Base-by-base conservation (phyloP, 1,139 yeast species). In the Geotrichum carabidarum region DNA sequence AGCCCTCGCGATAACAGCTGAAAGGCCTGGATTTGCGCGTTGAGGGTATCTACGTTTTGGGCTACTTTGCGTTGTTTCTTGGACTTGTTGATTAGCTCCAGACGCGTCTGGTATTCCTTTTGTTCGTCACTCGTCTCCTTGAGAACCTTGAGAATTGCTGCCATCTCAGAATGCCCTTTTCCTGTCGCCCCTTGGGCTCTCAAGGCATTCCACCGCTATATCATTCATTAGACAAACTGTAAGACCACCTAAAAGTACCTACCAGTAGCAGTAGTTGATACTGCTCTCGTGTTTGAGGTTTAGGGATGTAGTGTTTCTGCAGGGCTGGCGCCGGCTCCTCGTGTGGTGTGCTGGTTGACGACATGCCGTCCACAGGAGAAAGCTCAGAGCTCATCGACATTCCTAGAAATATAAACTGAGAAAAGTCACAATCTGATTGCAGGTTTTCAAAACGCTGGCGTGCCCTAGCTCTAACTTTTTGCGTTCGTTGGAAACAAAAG, bases 1-100 rank as follows among this genome's bases (percentile, higher is more conserved):
- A 88, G 65, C 67, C 90, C 95, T 60, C 81, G 84, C 1, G 95
- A 79, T 52, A 93, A 73, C 36, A 90, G 68, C 67, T 90, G 90
- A 61, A 88, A 80, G 0, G 94, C 88, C 32, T 82, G 74, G 31
- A 93, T 71, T 69, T 91, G 98, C 52, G 81, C 78, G 55, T 79
- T 76, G 52, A 90, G 73, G 35, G 83, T 68, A 3, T 72, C 76
- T 27, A 73, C 61, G 65, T 86, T 84, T 54, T 71, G 67, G n/a
- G 56, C 48, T 27, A 18, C 6, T 35, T 31, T 27, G 27, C 15
- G 35, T 45, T 44, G 41, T 40, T 53, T 43, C 41, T 54, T 51
- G 12, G 61, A 57, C 40, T 54, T 57, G 34, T 57, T 57, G 32
- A 78, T 59, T 48, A 60, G 58, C 5, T 61, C 64, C 6, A 65